Evolutionary conservation across 768 basidiomycete genomes (phyloP).

Genomic region (Lactarius vividus): DNA sequence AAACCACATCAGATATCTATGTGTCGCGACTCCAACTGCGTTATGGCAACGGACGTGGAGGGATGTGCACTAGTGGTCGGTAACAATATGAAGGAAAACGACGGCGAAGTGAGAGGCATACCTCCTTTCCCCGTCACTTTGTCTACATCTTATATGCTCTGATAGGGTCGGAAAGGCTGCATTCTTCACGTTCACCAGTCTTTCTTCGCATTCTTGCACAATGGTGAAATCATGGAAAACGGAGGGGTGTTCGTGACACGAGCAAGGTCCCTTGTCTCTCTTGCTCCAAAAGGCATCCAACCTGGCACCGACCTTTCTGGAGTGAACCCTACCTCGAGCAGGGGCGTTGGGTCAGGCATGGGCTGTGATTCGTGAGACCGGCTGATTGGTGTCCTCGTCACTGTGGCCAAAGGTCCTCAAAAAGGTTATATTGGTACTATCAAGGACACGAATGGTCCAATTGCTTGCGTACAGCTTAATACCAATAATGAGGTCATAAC

Average conservation of each 20-base stretch:
- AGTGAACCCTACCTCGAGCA: constrained; percentile 79
- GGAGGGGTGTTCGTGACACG: constrained; percentile 94
- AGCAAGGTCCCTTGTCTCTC: constrained; percentile 73
- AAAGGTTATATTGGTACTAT: constrained; percentile 91
- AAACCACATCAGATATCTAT: constrained; percentile 94
- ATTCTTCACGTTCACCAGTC: constrained; percentile 94
- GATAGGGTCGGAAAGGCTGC: constrained; percentile 77
- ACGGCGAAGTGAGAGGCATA: constrained; percentile 65
- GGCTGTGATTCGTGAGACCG: constrained; percentile 78
- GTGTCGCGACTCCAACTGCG: constrained; percentile 74
- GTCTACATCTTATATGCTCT: constrained; percentile 7
- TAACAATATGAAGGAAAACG: constrained; percentile 90
- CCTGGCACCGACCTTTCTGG: constrained; percentile 76
- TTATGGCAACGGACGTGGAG: constrained; percentile 87
- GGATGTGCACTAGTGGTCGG: constrained; percentile 82
- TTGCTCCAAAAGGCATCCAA: constrained; percentile 82
- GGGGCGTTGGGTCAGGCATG: constrained; percentile 71
- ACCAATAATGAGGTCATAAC: constrained; percentile 87
- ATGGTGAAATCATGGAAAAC: constrained; percentile 86
- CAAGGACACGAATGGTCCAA: constrained; percentile 89
- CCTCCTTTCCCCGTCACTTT: constrained; percentile 1
- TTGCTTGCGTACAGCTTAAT: constrained; percentile 86
- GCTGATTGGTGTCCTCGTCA: constrained; percentile 75
- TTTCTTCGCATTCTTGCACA: constrained; percentile 90
- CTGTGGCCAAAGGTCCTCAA: constrained; percentile 79